Conservation (phyloP, 768 basidiomycete species). For the Daedaleopsis nitida region DNA sequence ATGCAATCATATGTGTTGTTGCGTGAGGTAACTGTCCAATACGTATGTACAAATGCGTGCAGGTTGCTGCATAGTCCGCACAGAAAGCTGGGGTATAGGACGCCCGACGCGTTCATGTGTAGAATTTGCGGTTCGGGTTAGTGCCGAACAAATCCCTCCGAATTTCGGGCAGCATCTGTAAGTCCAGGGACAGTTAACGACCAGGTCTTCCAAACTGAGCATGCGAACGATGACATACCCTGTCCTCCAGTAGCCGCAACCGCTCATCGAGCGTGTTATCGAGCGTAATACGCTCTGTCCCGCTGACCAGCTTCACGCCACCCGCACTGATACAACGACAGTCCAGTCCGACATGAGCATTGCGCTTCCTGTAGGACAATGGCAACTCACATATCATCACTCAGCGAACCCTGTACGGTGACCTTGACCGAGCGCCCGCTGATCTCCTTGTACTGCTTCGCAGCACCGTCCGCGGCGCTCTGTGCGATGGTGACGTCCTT, state of each 20-base stretch:
- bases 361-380: not conserved
- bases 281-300: conserved; percentile 77
- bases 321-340: conserved; percentile 83
- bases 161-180: conserved; percentile 94
- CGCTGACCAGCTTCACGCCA: conserved; percentile 76
- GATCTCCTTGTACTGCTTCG: conserved; percentile 69
- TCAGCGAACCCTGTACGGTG: conserved; percentile 61
- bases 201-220: not conserved
- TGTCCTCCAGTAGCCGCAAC: conserved; percentile 84
- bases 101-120: conserved; percentile 45
- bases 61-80: conserved; percentile 15
- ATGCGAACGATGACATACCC: conserved; percentile 50
- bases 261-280: conserved; percentile 96
- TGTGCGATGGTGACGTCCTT: conserved; percentile 64
- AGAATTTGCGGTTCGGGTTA: conserved; percentile 93
- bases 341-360: not conserved
- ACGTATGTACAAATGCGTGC: conserved; percentile 16
- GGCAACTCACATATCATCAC: conserved; percentile 63
- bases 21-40: not conserved
- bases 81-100: conserved; percentile 8
- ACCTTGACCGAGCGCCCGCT: conserved; percentile 68
- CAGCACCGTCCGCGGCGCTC: conserved; percentile 67
- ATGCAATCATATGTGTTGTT: no score
- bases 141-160: conserved; percentile 84
- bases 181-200: not conserved